Percentiles rank a stretch among this genome's conserved stretches.
Conservation (phyloP, 345 rosid genomes). For the Gossypioides kirkii region DNA sequence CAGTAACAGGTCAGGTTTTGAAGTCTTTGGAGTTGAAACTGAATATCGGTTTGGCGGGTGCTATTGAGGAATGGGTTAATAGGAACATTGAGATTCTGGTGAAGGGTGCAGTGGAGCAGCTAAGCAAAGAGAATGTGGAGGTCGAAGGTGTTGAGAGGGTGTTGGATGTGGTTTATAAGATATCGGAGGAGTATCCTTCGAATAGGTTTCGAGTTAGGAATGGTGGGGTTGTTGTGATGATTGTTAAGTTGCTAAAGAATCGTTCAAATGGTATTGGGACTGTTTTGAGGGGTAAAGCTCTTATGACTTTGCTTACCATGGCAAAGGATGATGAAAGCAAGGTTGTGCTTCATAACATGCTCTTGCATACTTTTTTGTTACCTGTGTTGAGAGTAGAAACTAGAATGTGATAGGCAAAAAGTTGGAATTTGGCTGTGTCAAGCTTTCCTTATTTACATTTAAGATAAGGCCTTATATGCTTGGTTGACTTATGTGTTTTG, state of each 20-base stretch:
- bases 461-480: not conserved
- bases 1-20: conserved; percentile 39
- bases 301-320: conserved; percentile 34
- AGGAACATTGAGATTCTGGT: conserved; percentile 34
- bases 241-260: conserved; percentile 30
- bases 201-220: conserved; percentile 31
- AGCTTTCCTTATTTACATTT: not conserved
- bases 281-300: conserved; percentile 36
- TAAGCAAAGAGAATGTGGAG: conserved; percentile 22
- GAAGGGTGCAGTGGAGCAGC: conserved; percentile 24
- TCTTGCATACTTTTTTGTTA: conserved; percentile 1
- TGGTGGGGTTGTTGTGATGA: conserved; percentile 28
- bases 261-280: conserved; percentile 27
- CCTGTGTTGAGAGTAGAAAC: not conserved
- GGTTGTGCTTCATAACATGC: conserved; percentile 23
- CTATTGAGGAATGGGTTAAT: conserved; percentile 43
- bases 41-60: conserved; percentile 38
- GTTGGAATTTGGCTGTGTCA: conserved; percentile 4
- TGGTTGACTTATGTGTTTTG: not conserved
- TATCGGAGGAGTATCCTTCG: conserved; percentile 33
- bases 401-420: not conserved
- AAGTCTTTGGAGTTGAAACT: conserved; percentile 32
- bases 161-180: conserved; percentile 26
- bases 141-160: conserved; percentile 25
- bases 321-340: conserved; percentile 44